Percentiles rank a stretch among this genome's conserved stretches.
Evolutionary conservation across 306 rosid genomes (phyloP).

Genomic region (Ormosia emarginata): DNA sequence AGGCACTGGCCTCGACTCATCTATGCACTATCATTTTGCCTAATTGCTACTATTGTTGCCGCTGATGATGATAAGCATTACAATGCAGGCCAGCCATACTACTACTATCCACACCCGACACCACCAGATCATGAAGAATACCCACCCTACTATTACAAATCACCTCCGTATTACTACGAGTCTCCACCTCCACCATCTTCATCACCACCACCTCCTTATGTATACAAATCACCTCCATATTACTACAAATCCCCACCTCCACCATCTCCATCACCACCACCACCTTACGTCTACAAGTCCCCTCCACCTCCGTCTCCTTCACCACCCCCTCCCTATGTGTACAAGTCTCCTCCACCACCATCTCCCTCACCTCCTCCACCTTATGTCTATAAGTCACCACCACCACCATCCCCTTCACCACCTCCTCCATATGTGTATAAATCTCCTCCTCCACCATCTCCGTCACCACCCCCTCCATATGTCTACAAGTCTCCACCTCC

Average conservation of each 20-base stretch:
- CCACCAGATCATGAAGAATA: not conserved
- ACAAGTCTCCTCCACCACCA: not conserved
- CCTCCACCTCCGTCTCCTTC: not conserved
- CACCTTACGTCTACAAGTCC: not conserved
- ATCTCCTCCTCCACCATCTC: too few species aligned
- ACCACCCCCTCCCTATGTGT: not conserved
- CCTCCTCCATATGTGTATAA: not conserved
- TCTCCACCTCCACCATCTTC: not conserved
- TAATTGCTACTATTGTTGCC: slow-evolving; percentile 29
- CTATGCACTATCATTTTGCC: slow-evolving; percentile 38
- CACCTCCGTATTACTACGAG: not conserved
- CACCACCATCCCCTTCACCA: not conserved
- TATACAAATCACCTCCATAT: not conserved
- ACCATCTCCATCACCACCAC: not conserved
- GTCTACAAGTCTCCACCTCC: slow-evolving; percentile 17
- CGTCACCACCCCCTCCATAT: not conserved
- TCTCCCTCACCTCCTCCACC: not conserved
- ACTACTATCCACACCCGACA: not conserved
- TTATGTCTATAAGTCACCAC: not conserved
- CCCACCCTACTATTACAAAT: not conserved
- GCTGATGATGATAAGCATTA: slow-evolving; percentile 16
- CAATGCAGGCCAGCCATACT: not conserved
- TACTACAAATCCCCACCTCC: too few species aligned
- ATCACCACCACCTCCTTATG: not conserved
- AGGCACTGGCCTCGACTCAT: slow-evolving; percentile 50